Conservation (phyloP, 345 rosid species). For the Eucalyptus virginea region DNA sequence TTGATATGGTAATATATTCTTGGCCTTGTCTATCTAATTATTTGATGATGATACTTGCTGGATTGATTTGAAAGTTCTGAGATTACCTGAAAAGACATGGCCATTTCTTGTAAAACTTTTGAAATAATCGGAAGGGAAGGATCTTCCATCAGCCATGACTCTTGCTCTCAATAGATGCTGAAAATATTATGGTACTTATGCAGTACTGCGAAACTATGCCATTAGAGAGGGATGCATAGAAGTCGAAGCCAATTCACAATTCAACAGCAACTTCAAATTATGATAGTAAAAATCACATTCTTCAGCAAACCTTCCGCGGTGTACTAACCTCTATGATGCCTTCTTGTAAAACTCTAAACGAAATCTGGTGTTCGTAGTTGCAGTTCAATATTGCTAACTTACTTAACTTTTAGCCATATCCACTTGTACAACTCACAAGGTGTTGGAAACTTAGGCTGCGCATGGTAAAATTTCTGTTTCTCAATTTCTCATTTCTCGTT, state of each 20-base stretch:
- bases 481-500: too few relatives aligned
- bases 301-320: neutral
- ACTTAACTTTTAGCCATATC: neutral
- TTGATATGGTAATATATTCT: neutral
- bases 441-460: neutral
- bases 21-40: neutral
- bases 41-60: neutral
- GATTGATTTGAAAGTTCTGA: neutral
- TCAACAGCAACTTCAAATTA: neutral
- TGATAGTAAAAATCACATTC: neutral
- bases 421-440: neutral
- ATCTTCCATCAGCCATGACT: neutral
- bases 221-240: neutral
- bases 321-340: neutral
- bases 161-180: neutral
- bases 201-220: neutral
- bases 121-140: neutral
- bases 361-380: neutral
- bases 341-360: neutral
- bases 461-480: too few relatives aligned
- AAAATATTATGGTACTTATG: neutral
- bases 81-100: rapidly evolving
- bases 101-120: neutral
- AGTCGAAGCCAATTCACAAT: neutral
- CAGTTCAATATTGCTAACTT: too few relatives aligned